Conservation (phyloP, 257 asterid genomes). For the Fraxinus excelsior region DNA sequence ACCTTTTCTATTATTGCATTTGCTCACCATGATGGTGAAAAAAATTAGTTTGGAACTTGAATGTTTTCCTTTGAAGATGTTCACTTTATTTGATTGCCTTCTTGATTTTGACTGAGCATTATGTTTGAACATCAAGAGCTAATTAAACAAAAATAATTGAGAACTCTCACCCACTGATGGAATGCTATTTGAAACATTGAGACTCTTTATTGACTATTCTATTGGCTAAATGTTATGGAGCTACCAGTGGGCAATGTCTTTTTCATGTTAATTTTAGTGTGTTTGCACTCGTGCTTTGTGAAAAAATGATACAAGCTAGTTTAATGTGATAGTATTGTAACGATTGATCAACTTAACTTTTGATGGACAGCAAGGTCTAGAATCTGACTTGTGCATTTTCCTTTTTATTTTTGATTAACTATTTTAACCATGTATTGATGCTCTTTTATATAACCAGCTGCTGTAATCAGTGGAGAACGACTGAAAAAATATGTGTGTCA, state of each 20-base stretch:
- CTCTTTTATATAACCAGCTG: constrained; percentile 47
- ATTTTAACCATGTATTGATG: constrained; percentile 2
- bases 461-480: constrained; percentile 68
- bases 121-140: not conserved
- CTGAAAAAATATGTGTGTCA: constrained; percentile 71
- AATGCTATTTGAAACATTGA: not conserved
- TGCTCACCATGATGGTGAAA: not conserved
- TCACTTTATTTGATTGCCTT: not conserved
- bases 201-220: not conserved
- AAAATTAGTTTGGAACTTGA: not conserved
- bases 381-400: not conserved
- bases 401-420: not conserved
- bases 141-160: too few relatives aligned
- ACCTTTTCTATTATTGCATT: not conserved
- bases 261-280: not conserved
- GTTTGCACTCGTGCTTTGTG: not conserved
- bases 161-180: not conserved
- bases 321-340: not conserved
- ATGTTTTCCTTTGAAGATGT: not conserved
- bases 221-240: not conserved
- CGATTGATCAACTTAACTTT: not conserved
- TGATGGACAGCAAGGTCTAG: not conserved
- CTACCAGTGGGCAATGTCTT: not conserved
- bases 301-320: not conserved
- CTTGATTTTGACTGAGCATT: not conserved